Percentiles rank a stretch among this genome's conserved stretches.
Evolutionary conservation across 108 stramenopile genomes (phyloP).

Genomic region (Cylindrotheca fusiformis): DNA sequence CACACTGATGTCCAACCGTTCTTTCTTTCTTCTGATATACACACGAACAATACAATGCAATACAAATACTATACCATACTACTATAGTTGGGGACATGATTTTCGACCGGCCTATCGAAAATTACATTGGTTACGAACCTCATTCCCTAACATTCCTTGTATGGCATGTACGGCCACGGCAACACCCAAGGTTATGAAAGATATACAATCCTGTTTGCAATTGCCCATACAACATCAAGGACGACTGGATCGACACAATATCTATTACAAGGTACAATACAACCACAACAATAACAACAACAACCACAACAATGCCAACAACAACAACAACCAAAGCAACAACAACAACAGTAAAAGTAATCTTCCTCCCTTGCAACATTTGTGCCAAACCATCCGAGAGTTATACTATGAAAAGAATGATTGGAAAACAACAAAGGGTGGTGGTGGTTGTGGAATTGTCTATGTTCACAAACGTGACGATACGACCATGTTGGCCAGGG

Average conservation of each 20-base stretch:
- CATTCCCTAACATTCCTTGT: constrained; percentile 82
- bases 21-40: too few relatives aligned
- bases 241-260: constrained; percentile 93
- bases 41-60: too few relatives aligned
- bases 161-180: constrained; percentile 96
- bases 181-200: constrained; percentile 75
- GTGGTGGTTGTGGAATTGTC: constrained; percentile 81
- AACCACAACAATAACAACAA: constrained; percentile 28
- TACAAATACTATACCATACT: too few relatives aligned
- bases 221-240: constrained; percentile 48
- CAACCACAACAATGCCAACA: neutral
- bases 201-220: constrained; percentile 66
- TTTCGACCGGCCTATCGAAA: constrained; percentile 77
- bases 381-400: neutral
- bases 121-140: constrained; percentile 61
- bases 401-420: neutral
- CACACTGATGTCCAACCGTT: too few relatives aligned
- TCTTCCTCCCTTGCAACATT: neutral
- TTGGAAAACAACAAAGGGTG: neutral
- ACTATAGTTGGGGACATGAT: constrained; percentile 90
- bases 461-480: constrained; percentile 95
- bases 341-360: neutral
- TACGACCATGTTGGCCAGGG: constrained; percentile 44
- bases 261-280: constrained; percentile 82
- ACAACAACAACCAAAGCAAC: neutral